Conservation (phyloP, 2,329 filamentous ascomycete genomes). For the Sporothrix curviconia region DNA sequence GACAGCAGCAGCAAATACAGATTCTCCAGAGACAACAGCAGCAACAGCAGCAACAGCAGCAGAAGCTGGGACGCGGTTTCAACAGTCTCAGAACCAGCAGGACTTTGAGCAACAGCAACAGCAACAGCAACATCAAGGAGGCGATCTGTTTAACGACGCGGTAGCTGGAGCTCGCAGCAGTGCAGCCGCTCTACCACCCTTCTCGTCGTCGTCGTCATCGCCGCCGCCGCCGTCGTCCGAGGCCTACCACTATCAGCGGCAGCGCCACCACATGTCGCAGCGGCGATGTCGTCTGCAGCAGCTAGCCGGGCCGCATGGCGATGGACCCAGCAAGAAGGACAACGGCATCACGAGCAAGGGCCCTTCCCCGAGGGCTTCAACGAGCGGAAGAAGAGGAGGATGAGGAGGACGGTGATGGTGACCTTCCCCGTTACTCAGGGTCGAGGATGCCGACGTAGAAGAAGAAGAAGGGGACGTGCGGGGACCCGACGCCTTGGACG, state of each 20-base stretch:
- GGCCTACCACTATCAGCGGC: conserved; percentile 8
- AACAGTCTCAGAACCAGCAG: conserved; percentile 1
- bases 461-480: not conserved
- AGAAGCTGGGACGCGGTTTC: too few species aligned
- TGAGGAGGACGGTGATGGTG: conserved; percentile 1
- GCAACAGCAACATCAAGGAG: not conserved
- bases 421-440: too few species aligned
- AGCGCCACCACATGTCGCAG: conserved; percentile 11
- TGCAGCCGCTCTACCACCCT: not conserved
- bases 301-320: conserved; percentile 11
- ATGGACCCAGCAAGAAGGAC: conserved; percentile 11
- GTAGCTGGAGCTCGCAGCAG: not conserved
- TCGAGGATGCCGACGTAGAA: not conserved
- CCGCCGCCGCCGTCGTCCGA: conserved; percentile 4
- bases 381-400: conserved; percentile 21
- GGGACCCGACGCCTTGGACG: not conserved
- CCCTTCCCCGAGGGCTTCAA: conserved; percentile 13
- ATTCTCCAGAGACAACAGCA: conserved; percentile 10
- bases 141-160: not conserved
- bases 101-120: not conserved
- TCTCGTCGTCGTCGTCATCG: conserved; percentile 10
- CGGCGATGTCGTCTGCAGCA: conserved; percentile 11
- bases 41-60: not conserved
- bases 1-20: conserved; percentile 9
- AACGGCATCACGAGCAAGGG: conserved; percentile 12